These are phyloP conservation scores for Groenewaldozyma sp. DNA, from an alignment of 1,139 yeast species.

Conservation along the genomic window DNA sequence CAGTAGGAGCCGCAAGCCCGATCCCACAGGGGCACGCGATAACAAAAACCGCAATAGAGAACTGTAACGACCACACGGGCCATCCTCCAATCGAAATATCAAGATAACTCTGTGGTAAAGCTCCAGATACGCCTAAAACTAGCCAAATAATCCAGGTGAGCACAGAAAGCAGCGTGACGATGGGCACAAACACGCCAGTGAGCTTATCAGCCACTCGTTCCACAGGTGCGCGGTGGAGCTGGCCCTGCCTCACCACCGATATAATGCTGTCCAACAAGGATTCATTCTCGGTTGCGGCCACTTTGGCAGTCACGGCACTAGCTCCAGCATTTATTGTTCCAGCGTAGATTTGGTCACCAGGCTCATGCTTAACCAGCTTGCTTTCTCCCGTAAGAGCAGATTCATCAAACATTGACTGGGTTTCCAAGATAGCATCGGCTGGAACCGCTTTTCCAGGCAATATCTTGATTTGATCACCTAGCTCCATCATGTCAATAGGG, in stretches of 20 bases:
- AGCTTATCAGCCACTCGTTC: constrained; percentile 62
- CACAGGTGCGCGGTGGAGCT: constrained; percentile 62
- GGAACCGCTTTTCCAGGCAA: constrained; percentile 67
- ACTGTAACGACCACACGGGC: constrained; percentile 69
- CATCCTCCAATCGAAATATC: constrained; percentile 67
- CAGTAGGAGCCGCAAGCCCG: constrained; percentile 89
- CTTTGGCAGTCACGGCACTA: constrained; percentile 43
- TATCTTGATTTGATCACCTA: constrained; percentile 52
- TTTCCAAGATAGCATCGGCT: constrained; percentile 55
- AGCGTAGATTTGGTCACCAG: constrained; percentile 60
- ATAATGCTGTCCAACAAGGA: constrained; percentile 65
- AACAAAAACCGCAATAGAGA: constrained; percentile 70
- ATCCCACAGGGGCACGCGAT: constrained; percentile 93
- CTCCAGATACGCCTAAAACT: constrained; percentile 44
- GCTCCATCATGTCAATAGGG: constrained; percentile 47
- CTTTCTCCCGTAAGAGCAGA: constrained; percentile 74
- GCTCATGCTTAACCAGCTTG: constrained; percentile 51
- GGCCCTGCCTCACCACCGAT: constrained; percentile 64
- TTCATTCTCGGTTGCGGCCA: constrained; percentile 54
- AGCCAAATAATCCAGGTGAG: constrained; percentile 65
- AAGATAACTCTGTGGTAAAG: constrained; percentile 45
- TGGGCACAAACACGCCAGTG: constrained; percentile 66
- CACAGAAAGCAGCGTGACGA: constrained; percentile 51
- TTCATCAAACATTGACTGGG: constrained; percentile 57
- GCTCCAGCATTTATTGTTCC: constrained; percentile 64